phyloP scores from a whole-genome alignment of 192 early-diverging fungal species.

The Gaertneriomyces semiglobifer region DNA sequence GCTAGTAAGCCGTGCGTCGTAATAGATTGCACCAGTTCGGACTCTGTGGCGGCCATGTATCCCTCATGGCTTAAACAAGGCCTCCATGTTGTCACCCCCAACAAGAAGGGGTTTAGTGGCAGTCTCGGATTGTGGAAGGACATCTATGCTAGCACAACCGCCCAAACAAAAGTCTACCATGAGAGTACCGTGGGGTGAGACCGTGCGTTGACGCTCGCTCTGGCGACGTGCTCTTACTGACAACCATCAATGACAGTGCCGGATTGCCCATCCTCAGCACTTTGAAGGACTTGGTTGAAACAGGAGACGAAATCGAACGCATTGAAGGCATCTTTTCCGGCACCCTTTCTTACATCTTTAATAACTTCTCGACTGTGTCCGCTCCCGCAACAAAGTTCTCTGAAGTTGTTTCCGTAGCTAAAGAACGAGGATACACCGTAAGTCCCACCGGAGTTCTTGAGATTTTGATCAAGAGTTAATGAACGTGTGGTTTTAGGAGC shows the following conservation, averaged over 20 bases:
- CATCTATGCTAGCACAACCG: constrained; percentile 47
- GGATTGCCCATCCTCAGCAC: constrained; percentile 93
- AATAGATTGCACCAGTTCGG: constrained; percentile 89
- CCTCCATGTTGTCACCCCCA: constrained; percentile 90
- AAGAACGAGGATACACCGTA: constrained; percentile 88
- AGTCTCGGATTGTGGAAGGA: constrained; percentile 65
- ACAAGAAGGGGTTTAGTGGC: constrained; percentile 96
- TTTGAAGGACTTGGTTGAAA: constrained; percentile 82
- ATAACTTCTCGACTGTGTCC: constrained; percentile 80
- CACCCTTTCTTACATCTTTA: constrained; percentile 97
- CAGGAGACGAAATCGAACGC: constrained; percentile 87
- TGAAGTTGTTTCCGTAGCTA: constrained; percentile 83
- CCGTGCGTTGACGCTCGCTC: neutral
- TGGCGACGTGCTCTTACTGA: neutral
- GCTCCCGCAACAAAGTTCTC: constrained; percentile 63
- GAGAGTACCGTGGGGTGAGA: constrained; percentile 85
- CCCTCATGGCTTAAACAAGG: constrained; percentile 77
- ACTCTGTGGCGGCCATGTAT: constrained; percentile 74
- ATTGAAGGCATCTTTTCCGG: constrained; percentile 98
- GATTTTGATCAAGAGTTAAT: constrained; percentile 4
- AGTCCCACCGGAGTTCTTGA: constrained; percentile 9
- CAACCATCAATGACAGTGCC: constrained; percentile 50
- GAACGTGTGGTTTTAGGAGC: constrained; percentile 58
- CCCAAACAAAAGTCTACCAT: constrained; percentile 69
- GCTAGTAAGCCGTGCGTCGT: constrained; percentile 58